Percentiles rank a stretch among this genome's conserved stretches.
These are phyloP conservation scores for Candida schatavii DNA, from an alignment of 805 yeast genomes.

Conservation along the genomic window DNA sequence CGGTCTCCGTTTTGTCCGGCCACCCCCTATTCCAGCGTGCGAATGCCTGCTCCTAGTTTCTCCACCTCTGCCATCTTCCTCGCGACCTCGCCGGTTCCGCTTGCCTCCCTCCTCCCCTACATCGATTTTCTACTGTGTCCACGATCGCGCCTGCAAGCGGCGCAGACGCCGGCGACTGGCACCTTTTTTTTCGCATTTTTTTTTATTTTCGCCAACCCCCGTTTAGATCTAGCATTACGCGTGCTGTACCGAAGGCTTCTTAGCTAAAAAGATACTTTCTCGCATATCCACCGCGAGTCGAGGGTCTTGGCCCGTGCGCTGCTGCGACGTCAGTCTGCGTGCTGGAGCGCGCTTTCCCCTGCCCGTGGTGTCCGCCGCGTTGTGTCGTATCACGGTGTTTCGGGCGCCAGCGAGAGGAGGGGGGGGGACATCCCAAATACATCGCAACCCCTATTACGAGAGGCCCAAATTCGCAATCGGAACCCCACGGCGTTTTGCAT, in stretches of 20 bases:
- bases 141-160: background rate
- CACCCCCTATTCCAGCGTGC: too few species aligned
- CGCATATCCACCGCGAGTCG: background rate
- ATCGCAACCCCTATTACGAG: background rate
- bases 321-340: background rate
- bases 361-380: too few species aligned
- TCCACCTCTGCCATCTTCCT: background rate
- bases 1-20: too few species aligned
- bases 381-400: too few species aligned
- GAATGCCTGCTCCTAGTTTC: too few species aligned
- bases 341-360: background rate
- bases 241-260: constrained; percentile 1
- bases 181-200: too few species aligned
- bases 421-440: too few species aligned
- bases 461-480: constrained; percentile 1
- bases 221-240: constrained; percentile 3
- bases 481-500: constrained; percentile 1
- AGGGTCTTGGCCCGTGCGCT: background rate
- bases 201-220: background rate
- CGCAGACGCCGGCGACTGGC: background rate
- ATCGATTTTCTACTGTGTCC: too few species aligned
- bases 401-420: too few species aligned
- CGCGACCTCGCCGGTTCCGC: too few species aligned
- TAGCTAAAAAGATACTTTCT: background rate
- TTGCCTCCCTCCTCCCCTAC: too few species aligned